phyloP scores from a whole-genome alignment of 83 land plant species.

The Picea abies region DNA sequence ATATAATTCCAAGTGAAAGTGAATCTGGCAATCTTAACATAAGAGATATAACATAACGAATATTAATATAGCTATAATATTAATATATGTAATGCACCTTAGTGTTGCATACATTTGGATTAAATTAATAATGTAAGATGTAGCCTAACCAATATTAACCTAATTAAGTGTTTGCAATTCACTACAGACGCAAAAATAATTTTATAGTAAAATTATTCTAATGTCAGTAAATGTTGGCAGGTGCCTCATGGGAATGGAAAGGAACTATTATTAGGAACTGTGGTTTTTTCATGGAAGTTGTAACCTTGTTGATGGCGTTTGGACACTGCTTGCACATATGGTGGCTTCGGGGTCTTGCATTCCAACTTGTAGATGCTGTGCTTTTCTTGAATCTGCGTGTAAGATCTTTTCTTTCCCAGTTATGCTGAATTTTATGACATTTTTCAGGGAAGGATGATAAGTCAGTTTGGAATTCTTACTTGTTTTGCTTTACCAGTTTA shows the following conservation, averaged over 20 bases:
- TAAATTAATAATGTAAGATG: too few species aligned
- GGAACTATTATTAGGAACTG: constrained; percentile 66
- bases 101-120: too few species aligned
- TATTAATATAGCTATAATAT: too few species aligned
- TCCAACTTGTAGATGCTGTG: constrained; percentile 64
- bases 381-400: constrained; percentile 17
- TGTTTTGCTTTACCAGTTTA: constrained; percentile 12
- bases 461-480: constrained; percentile 8
- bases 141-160: too few species aligned
- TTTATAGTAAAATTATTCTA: constrained; percentile 18
- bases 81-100: too few species aligned
- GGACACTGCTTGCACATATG: constrained; percentile 88
- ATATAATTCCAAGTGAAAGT: too few species aligned
- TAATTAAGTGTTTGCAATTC: neutral
- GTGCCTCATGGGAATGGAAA: constrained; percentile 84
- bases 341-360: constrained; percentile 94
- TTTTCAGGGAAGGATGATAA: constrained; percentile 9
- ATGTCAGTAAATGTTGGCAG: constrained; percentile 38
- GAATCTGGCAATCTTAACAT: too few species aligned
- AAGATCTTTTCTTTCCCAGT: constrained; percentile 14
- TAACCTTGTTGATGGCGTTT: constrained; percentile 79
- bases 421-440: neutral
- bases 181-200: constrained; percentile 18
- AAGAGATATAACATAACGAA: too few species aligned
- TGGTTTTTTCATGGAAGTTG: constrained; percentile 83